Conservation (phyloP, 345 rosid genomes). For the Litchi chinensis region DNA sequence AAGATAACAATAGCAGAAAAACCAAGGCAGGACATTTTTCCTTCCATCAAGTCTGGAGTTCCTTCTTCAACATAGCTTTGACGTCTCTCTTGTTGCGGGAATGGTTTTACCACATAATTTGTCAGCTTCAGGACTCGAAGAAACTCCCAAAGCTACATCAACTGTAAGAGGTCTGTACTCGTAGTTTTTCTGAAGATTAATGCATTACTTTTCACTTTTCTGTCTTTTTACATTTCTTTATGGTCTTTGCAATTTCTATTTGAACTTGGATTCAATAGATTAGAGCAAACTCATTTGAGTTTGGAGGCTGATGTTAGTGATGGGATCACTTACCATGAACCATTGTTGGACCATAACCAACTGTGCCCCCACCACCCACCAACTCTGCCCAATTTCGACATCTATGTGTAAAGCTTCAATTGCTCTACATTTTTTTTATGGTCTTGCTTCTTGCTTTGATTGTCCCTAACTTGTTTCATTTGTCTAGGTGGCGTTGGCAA, state of each 20-base stretch:
- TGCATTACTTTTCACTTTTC: neutral
- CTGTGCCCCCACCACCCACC: neutral
- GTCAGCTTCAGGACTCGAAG: neutral
- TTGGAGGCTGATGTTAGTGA: slow-evolving; percentile 17
- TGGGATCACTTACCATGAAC: slow-evolving; percentile 29
- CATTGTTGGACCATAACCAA: neutral
- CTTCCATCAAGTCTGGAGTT: neutral
- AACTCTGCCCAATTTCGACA: slow-evolving; percentile 24
- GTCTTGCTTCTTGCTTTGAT: neutral
- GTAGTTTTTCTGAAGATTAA: neutral
- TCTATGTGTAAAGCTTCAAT: slow-evolving; percentile 32
- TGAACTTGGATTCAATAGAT: slow-evolving; percentile 11
- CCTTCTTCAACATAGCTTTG: neutral
- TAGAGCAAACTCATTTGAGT: slow-evolving; percentile 11
- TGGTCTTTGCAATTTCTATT: neutral
- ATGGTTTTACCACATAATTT: neutral
- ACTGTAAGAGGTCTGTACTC: neutral
- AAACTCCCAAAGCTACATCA: neutral
- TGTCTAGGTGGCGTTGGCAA: slow-evolving; percentile 14
- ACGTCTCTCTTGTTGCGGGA: neutral
- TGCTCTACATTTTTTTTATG: neutral
- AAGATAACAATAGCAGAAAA: slow-evolving; percentile 3
- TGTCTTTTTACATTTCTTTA: neutral
- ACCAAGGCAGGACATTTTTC: neutral
- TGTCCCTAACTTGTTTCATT: neutral